These are phyloP conservation scores for Porogramme epimiltina DNA, from an alignment of 1,284 basidiomycete species.

Conservation along the genomic window DNA sequence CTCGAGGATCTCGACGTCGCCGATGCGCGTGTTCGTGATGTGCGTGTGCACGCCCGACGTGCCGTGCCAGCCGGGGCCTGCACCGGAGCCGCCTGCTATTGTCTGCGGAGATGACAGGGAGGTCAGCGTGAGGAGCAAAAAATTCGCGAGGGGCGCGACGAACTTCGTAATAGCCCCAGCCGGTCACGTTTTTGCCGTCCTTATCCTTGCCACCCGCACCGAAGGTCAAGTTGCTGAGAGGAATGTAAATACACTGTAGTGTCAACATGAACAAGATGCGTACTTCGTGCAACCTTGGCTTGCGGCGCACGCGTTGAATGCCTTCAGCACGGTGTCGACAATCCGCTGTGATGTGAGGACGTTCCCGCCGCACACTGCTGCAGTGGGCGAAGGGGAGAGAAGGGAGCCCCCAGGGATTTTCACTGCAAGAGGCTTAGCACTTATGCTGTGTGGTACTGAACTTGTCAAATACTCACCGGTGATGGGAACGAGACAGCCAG, in stretches of 20 bases:
- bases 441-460: slow-evolving; percentile 1
- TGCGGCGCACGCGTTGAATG: slow-evolving; percentile 91
- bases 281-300: slow-evolving; percentile 94
- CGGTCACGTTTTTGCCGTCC: slow-evolving; percentile 73
- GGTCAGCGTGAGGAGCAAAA: not conserved
- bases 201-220: slow-evolving; percentile 86
- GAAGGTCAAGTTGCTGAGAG: slow-evolving; percentile 83
- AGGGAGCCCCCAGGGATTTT: slow-evolving; percentile 82
- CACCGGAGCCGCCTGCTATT: slow-evolving; percentile 92
- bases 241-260: slow-evolving; percentile 4
- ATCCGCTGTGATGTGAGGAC: slow-evolving; percentile 92
- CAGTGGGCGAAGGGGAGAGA: slow-evolving; percentile 81
- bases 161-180: slow-evolving; percentile 96
- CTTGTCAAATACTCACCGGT: slow-evolving; percentile 51
- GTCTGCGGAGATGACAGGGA: slow-evolving; percentile 51
- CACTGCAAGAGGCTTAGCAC: slow-evolving; percentile 44
- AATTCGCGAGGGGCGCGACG: slow-evolving; percentile 11
- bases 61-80: slow-evolving; percentile 90
- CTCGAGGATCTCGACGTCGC: slow-evolving; percentile 92
- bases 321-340: slow-evolving; percentile 92
- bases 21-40: slow-evolving; percentile 93
- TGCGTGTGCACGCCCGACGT: slow-evolving; percentile 87
- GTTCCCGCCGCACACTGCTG: slow-evolving; percentile 93
- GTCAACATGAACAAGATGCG: slow-evolving; percentile 23
- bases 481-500: slow-evolving; percentile 85